Percentiles rank a stretch among this genome's conserved stretches.
These are phyloP conservation scores for Gentiana straminea DNA, from an alignment of 257 asterid genomes.

Conservation along the genomic window DNA sequence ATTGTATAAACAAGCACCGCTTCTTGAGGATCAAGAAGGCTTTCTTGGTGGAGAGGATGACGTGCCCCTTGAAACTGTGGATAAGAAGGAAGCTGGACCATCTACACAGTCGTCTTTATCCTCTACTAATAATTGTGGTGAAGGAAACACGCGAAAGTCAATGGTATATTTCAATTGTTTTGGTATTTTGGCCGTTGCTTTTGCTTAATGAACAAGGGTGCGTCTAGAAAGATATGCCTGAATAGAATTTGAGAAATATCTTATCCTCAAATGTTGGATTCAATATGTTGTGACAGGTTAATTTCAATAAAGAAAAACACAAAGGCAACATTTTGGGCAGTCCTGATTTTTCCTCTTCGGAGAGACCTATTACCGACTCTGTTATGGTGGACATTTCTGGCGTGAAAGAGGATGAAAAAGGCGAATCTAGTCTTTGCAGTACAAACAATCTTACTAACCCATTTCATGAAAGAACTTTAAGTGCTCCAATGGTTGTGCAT, in stretches of 20 bases:
- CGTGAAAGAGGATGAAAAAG: constrained; percentile 48
- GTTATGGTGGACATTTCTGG: constrained; percentile 43
- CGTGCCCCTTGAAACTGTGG: constrained; percentile 17
- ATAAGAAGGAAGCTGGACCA: constrained; percentile 16
- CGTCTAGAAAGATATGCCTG: background rate
- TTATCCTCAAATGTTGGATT: background rate
- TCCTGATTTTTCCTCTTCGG: constrained; percentile 12
- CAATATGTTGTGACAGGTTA: constrained; percentile 24
- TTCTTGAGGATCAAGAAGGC: constrained; percentile 11
- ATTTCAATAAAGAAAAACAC: constrained; percentile 15
- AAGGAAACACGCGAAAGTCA: constrained; percentile 16
- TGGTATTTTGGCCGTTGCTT: background rate
- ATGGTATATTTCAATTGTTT: constrained; percentile 24
- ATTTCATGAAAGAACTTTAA: constrained; percentile 19
- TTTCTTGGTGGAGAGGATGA: constrained; percentile 16
- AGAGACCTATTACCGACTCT: constrained; percentile 28
- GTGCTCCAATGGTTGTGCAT: constrained; percentile 53
- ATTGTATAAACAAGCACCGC: constrained; percentile 11
- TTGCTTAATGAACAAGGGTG: too few relatives aligned
- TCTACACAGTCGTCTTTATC: constrained; percentile 12
- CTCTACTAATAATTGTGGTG: constrained; percentile 7
- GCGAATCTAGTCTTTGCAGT: constrained; percentile 6
- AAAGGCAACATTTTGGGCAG: constrained; percentile 12
- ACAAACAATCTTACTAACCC: constrained; percentile 15
- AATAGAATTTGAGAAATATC: background rate